A percentile compares a stretch with the other conserved stretches of the same genome.
Evolutionary conservation across 2,329 filamentous ascomycete species (phyloP).

Genomic region (Rutstroemia sp.): DNA sequence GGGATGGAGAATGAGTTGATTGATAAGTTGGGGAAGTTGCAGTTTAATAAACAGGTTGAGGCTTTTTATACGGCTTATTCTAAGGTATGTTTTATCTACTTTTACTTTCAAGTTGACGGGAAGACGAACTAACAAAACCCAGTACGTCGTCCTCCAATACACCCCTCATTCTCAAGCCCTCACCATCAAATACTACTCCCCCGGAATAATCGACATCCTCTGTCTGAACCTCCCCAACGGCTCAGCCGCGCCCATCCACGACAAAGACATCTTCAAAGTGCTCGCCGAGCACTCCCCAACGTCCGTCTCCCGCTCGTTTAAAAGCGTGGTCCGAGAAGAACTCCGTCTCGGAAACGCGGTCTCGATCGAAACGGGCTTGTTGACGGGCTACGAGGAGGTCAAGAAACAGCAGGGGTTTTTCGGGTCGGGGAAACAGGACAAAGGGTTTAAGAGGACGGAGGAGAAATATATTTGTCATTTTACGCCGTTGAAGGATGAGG

Average conservation of each 20-base stretch:
- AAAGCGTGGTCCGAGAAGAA: constrained; percentile 35
- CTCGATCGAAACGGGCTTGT: constrained; percentile 24
- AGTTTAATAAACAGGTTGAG: constrained; percentile 33
- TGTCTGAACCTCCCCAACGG: constrained; percentile 33
- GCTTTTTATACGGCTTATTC: constrained; percentile 38
- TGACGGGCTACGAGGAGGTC: constrained; percentile 21
- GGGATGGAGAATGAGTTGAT: constrained; percentile 37
- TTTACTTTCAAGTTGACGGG: too few relatives aligned
- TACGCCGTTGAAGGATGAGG: constrained; percentile 37
- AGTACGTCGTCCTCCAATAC: constrained; percentile 35
- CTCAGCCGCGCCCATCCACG: constrained; percentile 32
- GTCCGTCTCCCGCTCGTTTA: constrained; percentile 37
- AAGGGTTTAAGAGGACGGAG: constrained; percentile 15
- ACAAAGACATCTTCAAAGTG: constrained; percentile 48
- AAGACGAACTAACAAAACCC: neutral
- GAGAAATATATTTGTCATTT: constrained; percentile 32
- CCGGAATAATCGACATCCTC: constrained; percentile 40
- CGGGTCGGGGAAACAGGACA: neutral
- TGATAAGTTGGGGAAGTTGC: constrained; percentile 30
- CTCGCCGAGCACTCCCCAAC: constrained; percentile 37
- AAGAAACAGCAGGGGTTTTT: constrained; percentile 17
- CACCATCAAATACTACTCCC: constrained; percentile 40
- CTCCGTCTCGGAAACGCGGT: constrained; percentile 21
- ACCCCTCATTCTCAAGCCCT: constrained; percentile 25
- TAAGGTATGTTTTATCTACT: constrained; percentile 23